Evolutionary conservation across 805 yeast species (phyloP), one percentile per base, ranked within the genome.

Genomic region (Phaffomyces thermotolerans): DNA sequence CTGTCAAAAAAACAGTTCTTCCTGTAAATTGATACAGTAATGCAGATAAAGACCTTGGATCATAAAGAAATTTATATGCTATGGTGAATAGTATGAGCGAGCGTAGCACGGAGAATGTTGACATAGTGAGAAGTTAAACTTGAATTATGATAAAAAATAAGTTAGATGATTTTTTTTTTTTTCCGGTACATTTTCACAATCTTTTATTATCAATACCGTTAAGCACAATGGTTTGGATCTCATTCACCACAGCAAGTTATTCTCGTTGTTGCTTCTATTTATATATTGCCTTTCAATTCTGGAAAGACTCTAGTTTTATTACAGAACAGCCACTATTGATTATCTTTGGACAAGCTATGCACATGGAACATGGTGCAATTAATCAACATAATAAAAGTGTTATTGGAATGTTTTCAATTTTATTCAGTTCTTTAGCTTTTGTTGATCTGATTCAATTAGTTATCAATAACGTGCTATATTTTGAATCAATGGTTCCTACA

Each of bases 271-370:
- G 69, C 9, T 66, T 71, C 34, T 65, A 78, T 25, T 56, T 71
- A 17, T 58, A 69, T 7, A 47, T 73, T 3, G 58, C 81, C 2
- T 78, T 69, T 54, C 63, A 64, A 43, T 58, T 78, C 34, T 58
- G 72, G 42, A 76, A 71, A 47, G 73, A 74, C 54, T 76, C 81
- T 3, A 54, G 62, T n/a, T 42, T 54, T 4, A 48, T 80, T 18
- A 51, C 72, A 18, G 67, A 67, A 14, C 64, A 75, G 38, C 71
- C 76, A 23, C 69, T 76, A 40, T 62, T 73, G 12, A 41, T 76
- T n/a, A 66, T 79, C 10, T 59, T 80, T 37, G 78, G 82, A 1
- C 74, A 74, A 52, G 81, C 87, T 7, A 75, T 80, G 84, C 60
- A 70, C 42, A 60, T 79, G 43, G 52, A 56, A 14, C 52, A 62